A percentile compares a stretch with the other conserved stretches of the same genome.
Evolutionary conservation across 352 stramenopile genomes (phyloP).

Genomic region (Pythium vanterpoolii): DNA sequence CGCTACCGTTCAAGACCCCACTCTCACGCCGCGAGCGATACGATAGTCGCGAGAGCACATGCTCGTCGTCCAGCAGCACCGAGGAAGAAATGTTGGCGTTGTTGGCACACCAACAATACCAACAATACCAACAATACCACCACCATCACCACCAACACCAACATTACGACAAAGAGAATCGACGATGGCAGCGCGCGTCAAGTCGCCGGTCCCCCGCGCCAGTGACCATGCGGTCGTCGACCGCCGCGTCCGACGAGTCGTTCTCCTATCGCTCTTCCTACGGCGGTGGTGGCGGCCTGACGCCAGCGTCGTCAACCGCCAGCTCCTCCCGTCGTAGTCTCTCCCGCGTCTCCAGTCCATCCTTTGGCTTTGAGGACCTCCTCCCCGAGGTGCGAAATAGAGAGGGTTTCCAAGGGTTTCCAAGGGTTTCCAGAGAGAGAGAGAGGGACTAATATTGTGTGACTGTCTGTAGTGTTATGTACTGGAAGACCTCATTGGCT

Average conservation of each 20-base stretch:
- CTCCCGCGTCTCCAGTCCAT: constrained; percentile 13
- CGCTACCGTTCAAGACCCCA: constrained; percentile 10
- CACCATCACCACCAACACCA: neutral
- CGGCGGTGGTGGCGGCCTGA: neutral
- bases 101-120: neutral
- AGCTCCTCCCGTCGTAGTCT: constrained; percentile 4
- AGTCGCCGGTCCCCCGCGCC: constrained; percentile 7
- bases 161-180: neutral
- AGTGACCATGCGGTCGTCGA: neutral
- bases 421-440: neutral
- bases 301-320: constrained; percentile 2
- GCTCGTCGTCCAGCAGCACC: constrained; percentile 21
- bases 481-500: constrained; percentile 59
- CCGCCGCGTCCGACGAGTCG: constrained; percentile 15
- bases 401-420: too few species aligned
- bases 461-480: constrained; percentile 31
- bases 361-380: constrained; percentile 17
- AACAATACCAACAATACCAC: neutral
- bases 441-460: neutral
- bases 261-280: constrained; percentile 11
- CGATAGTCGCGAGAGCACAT: constrained; percentile 21
- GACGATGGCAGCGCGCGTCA: neutral
- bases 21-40: constrained; percentile 14
- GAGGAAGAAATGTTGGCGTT: constrained; percentile 13
- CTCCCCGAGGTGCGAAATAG: constrained; percentile 23